phyloP scores from a whole-genome alignment of 352 stramenopile genomes.

The Lagenidium sp. region DNA sequence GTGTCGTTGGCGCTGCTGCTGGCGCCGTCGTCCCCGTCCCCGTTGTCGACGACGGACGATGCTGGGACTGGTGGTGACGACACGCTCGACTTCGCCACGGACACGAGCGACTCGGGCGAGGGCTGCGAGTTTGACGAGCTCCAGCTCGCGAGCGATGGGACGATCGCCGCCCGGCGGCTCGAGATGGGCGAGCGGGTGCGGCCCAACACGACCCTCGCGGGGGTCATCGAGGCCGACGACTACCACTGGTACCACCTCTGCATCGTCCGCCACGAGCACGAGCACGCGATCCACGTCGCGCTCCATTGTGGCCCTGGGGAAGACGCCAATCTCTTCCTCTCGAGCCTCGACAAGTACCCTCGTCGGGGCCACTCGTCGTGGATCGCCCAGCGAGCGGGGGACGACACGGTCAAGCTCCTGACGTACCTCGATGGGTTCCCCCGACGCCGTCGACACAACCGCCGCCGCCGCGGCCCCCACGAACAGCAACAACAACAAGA shows the following conservation, averaged over 20 bases:
- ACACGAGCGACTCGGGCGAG: background rate
- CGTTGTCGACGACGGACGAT: no score
- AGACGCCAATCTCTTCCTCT: conserved; percentile 66
- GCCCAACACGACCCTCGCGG: conserved; percentile 62
- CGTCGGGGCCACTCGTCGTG: conserved; percentile 52
- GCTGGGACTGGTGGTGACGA: no score
- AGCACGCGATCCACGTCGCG: conserved; percentile 67
- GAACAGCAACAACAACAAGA: no score
- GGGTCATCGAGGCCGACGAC: conserved; percentile 29
- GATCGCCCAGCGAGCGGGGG: conserved; percentile 51
- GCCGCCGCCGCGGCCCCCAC: no score
- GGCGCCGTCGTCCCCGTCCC: no score
- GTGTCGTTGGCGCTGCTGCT: no score
- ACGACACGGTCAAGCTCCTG: conserved; percentile 51
- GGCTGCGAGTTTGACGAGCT: conserved; percentile 57
- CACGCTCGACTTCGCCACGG: background rate
- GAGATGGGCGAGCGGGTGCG: conserved; percentile 39
- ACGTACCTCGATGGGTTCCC: conserved; percentile 78
- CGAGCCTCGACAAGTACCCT: conserved; percentile 54
- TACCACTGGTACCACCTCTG: conserved; percentile 74
- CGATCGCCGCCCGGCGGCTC: conserved; percentile 35
- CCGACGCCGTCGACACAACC: conserved; percentile 27
- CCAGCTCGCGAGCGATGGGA: conserved; percentile 53
- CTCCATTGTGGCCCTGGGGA: conserved; percentile 21
- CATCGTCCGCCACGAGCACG: conserved; percentile 63